Evolutionary conservation across 2,329 filamentous ascomycete species (phyloP), one percentile per base, ranked within the genome.

Genomic region (Scedosporium apiospermum): DNA sequence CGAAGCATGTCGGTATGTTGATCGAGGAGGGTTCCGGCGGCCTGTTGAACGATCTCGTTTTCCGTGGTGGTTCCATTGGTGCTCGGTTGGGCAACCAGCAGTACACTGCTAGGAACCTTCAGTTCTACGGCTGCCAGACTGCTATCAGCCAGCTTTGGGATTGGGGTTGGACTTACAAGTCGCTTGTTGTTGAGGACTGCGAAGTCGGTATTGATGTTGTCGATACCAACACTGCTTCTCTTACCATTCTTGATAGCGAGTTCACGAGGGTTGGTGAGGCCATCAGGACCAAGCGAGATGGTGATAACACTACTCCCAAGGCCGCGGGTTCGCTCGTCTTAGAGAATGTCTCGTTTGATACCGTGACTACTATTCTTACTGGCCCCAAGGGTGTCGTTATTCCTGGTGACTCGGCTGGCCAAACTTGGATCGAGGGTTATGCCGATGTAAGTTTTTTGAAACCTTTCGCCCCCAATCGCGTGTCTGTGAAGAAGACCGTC

Each of bases 91-190:
- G 87, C 18, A 88, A 87, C 68, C 87, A 90, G 73, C 88, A 91
- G 70, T 91, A 89, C 70, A 89, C 87, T 14, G 85, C 86, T 59
- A 80, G 86, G 27, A 89, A 90, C 69, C 69, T 89, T 66, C 85
- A 80, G 23, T 88, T 91, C 74, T 83, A 82, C 67, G 78, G 81
- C 64, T 83, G 84, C 66, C 77, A 85, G 67, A 88, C 85, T 10
- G 89, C 86, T 57, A 85, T 91, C 63, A 82, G 81, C 71, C 86
- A 90, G 77, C 82, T 88, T 65, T 91, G 88, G 88, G 84, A 88
- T 71, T 91, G 88, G 89, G 82, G 85, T 1, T 91, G 87, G 86
- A 87, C 85, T 4, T 89, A 89, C 77, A 88, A 89, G 73, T 84
- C 82, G 23, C 71, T 89, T 21, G 77, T 74, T 27, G 83, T 90